A percentile compares a stretch with the other conserved stretches of the same genome.
Evolutionary conservation across 2,329 filamentous ascomycete genomes (phyloP).

Genomic region (Chaetoscypha palmicola): DNA sequence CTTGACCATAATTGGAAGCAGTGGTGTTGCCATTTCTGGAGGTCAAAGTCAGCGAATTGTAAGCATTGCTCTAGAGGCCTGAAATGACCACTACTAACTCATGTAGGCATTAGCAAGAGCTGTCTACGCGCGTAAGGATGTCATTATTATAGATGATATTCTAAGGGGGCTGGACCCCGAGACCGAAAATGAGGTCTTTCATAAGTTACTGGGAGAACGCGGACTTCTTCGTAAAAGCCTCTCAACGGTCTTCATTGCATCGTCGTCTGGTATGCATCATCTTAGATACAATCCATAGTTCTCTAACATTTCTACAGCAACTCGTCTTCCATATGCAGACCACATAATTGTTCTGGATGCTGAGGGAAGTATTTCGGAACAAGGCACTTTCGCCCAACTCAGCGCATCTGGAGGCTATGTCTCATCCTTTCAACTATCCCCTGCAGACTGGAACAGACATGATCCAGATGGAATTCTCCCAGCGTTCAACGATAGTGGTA

Average conservation of each 20-base stretch:
- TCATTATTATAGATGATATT: slow-evolving; percentile 23
- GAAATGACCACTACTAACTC: not conserved
- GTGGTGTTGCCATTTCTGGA: slow-evolving; percentile 29
- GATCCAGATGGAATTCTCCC: not conserved
- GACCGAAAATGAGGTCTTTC: slow-evolving; percentile 15
- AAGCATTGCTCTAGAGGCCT: not conserved
- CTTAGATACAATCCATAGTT: not conserved
- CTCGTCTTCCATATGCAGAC: slow-evolving; percentile 31
- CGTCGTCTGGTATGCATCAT: slow-evolving; percentile 8
- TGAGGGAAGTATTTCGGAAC: slow-evolving; percentile 31
- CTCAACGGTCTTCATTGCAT: slow-evolving; percentile 33
- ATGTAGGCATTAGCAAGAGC: slow-evolving; percentile 55
- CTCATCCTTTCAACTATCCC: slow-evolving; percentile 14
- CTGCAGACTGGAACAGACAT: not conserved
- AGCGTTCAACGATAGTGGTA: too few species aligned
- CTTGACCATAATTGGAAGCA: slow-evolving; percentile 25
- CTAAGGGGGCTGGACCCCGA: slow-evolving; percentile 21
- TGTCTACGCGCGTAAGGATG: slow-evolving; percentile 29
- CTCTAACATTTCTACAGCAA: slow-evolving; percentile 3
- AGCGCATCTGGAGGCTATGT: slow-evolving; percentile 32
- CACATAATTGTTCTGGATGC: slow-evolving; percentile 32
- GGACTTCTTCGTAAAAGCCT: slow-evolving; percentile 16
- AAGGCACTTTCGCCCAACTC: slow-evolving; percentile 32
- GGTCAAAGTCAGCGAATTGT: slow-evolving; percentile 25
- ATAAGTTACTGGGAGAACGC: slow-evolving; percentile 9